Conservation (phyloP, 1,284 basidiomycete species). For the Termitomyces sp. region DNA sequence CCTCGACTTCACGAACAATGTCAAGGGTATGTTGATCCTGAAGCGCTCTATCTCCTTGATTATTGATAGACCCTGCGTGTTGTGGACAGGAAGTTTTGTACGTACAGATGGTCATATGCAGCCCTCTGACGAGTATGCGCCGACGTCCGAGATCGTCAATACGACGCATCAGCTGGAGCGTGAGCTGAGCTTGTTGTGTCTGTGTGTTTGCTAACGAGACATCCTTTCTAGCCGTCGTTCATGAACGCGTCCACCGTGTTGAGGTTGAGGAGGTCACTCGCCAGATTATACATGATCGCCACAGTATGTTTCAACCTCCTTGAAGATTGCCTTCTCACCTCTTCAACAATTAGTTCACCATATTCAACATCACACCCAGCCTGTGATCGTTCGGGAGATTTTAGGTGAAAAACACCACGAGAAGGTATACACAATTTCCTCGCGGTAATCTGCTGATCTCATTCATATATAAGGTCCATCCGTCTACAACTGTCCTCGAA, state of each 20-base stretch:
- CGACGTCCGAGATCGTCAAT: slow-evolving; percentile 2
- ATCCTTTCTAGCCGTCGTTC: not conserved
- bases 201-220: not conserved
- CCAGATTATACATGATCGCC: slow-evolving; percentile 8
- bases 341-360: slow-evolving; percentile 2
- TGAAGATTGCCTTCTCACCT: not conserved
- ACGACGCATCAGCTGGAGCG: slow-evolving; percentile 4
- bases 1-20: not conserved
- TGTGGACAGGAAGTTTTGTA: not conserved
- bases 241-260: slow-evolving; percentile 3
- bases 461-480: not conserved
- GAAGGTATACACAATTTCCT: not conserved
- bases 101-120: slow-evolving; percentile 1
- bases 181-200: not conserved
- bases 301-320: not conserved
- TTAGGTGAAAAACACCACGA: slow-evolving; percentile 5
- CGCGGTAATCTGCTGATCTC: not conserved
- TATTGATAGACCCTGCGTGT: not conserved
- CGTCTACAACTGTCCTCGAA: not conserved
- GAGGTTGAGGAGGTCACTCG: slow-evolving; percentile 8
- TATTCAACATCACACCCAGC: slow-evolving; percentile 11
- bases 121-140: not conserved
- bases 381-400: slow-evolving; percentile 2
- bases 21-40: not conserved
- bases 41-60: not conserved